Evolutionary conservation across 2,329 filamentous ascomycete species (phyloP).

Genomic region (Ascosphaera aggregata): DNA sequence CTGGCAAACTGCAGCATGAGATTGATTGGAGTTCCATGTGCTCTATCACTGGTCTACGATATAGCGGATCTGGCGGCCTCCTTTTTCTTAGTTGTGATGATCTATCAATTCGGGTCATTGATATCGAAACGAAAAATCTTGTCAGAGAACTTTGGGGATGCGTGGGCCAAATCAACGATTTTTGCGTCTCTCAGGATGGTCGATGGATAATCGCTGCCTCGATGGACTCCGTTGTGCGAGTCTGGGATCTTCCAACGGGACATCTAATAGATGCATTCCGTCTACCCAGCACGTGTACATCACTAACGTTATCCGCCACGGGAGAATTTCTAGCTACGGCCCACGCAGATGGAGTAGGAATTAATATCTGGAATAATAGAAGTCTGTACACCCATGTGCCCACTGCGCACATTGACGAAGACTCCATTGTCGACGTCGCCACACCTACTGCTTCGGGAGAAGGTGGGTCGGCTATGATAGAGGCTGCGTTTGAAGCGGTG

Average conservation of each 20-base stretch:
- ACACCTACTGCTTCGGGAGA: conserved; percentile 64
- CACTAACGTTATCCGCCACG: conserved; percentile 67
- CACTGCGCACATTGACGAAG: conserved; percentile 61
- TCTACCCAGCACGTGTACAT: conserved; percentile 54
- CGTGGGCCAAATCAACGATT: conserved; percentile 48
- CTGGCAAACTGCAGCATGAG: conserved; percentile 54
- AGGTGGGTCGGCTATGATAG: conserved; percentile 49
- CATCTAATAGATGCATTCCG: conserved; percentile 86
- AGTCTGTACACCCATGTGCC: conserved; percentile 75
- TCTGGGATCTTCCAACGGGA: conserved; percentile 91
- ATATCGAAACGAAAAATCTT: conserved; percentile 71
- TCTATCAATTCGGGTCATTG: conserved; percentile 64
- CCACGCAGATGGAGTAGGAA: conserved; percentile 56
- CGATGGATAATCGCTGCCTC: conserved; percentile 83
- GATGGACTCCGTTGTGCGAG: conserved; percentile 52
- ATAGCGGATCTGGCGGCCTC: conserved; percentile 57
- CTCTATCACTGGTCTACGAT: conserved; percentile 51
- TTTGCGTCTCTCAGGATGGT: conserved; percentile 78
- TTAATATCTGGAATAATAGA: conserved; percentile 93
- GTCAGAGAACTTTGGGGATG: conserved; percentile 87
- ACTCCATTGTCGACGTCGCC: conserved; percentile 40
- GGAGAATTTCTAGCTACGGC: conserved; percentile 90
- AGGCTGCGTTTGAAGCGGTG: conserved; percentile 42
- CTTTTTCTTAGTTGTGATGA: conserved; percentile 80
- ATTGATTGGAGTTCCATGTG: conserved; percentile 65